phyloP scores from a whole-genome alignment of 345 rosid genomes.

The Moricandia moricandioides region DNA sequence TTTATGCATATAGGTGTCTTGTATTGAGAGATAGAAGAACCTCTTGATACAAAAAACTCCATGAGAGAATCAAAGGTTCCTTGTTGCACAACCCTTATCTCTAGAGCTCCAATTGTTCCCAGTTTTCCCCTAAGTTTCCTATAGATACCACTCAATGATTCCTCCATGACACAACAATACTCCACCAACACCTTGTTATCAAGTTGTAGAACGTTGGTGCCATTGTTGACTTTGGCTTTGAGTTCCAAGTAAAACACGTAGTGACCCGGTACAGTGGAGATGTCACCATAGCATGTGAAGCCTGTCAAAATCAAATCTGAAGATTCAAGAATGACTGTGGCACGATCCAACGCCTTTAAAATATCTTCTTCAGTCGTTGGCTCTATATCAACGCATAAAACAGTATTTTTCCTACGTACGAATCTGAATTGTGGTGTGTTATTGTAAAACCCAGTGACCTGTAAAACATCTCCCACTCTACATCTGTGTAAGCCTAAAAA shows the following conservation, averaged over 20 bases:
- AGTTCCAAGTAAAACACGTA: not conserved
- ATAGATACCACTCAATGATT: not conserved
- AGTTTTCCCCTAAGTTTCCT: not conserved
- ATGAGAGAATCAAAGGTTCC: too few species aligned
- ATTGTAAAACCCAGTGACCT: not conserved
- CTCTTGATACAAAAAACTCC: too few species aligned
- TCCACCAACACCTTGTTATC: not conserved
- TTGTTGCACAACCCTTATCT: too few species aligned
- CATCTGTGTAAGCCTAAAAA: not conserved
- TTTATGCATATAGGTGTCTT: too few species aligned
- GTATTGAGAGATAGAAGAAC: too few species aligned
- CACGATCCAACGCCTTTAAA: not conserved
- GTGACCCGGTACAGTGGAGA: not conserved
- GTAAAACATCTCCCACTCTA: not conserved
- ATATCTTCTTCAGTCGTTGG: not conserved
- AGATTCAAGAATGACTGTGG: not conserved
- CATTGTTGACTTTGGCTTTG: not conserved
- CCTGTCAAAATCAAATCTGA: not conserved
- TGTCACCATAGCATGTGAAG: not conserved
- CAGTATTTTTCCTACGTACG: not conserved
- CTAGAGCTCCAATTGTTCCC: too few species aligned
- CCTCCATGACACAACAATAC: not conserved
- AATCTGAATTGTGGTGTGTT: not conserved
- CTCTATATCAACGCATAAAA: not conserved
- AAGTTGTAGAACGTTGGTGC: not conserved